A percentile compares a stretch with the other conserved stretches of the same genome.
These are phyloP conservation scores for Tylopilus orsonianus DNA, from an alignment of 1,284 basidiomycete genomes.

Conservation along the genomic window DNA sequence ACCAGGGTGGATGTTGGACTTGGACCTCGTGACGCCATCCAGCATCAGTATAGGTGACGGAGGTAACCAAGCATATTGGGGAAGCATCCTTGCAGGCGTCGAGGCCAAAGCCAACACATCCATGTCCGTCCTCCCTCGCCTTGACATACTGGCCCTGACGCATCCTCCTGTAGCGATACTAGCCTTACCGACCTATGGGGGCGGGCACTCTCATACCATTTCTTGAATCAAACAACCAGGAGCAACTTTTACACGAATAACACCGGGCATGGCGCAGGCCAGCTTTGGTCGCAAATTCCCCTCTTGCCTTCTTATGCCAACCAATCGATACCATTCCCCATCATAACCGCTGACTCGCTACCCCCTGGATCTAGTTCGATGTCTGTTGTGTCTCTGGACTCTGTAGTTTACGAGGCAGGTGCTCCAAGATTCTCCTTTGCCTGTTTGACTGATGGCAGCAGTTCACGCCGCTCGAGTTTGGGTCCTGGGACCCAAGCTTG, in stretches of 20 bases:
- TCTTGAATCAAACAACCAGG: constrained; percentile 60
- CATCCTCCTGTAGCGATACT: constrained; percentile 45
- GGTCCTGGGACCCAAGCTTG: constrained; percentile 66
- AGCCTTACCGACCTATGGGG: constrained; percentile 64
- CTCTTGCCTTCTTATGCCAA: constrained; percentile 46
- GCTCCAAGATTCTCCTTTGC: not conserved
- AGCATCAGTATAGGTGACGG: constrained; percentile 44
- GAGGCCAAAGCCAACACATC: constrained; percentile 52
- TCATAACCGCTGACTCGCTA: constrained; percentile 55
- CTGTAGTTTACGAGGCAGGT: constrained; percentile 60
- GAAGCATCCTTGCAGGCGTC: constrained; percentile 58
- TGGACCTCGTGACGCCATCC: constrained; percentile 54
- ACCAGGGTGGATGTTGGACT: constrained; percentile 59
- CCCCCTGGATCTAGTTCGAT: constrained; percentile 47
- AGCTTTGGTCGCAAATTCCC: constrained; percentile 61
- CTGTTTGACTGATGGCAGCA: constrained; percentile 27
- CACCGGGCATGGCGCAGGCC: constrained; percentile 61
- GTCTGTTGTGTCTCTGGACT: constrained; percentile 40
- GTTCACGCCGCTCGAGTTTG: constrained; percentile 66
- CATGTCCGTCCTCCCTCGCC: constrained; percentile 42
- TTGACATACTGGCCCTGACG: constrained; percentile 8
- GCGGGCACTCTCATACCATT: constrained; percentile 65
- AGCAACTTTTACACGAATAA: constrained; percentile 60
- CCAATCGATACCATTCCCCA: constrained; percentile 53
- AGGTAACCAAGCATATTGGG: constrained; percentile 56